phyloP scores from a whole-genome alignment of 192 early-diverging fungal species.

The Ambispora gerdemannii region DNA sequence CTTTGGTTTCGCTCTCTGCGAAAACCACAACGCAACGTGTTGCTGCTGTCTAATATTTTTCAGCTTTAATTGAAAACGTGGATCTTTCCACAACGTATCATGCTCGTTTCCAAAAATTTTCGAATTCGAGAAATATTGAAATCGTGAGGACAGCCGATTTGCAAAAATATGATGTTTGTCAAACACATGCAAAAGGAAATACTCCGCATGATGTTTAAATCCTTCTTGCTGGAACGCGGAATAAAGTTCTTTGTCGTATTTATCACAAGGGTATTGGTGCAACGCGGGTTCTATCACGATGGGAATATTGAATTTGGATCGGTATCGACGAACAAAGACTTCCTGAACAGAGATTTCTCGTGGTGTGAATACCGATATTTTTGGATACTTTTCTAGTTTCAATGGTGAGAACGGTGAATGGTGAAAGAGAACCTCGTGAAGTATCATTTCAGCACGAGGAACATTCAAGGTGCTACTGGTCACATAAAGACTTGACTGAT shows the following conservation, averaged over 20 bases:
- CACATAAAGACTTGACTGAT: slow-evolving; percentile 64
- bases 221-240: slow-evolving; percentile 36
- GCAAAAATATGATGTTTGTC: neutral
- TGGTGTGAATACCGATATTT: slow-evolving; percentile 26
- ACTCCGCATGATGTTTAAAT: slow-evolving; percentile 33
- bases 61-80: neutral
- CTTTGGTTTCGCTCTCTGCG: slow-evolving; percentile 39
- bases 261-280: slow-evolving; percentile 28
- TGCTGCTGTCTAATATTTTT: neutral
- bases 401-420: slow-evolving; percentile 2
- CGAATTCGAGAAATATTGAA: too few relatives aligned
- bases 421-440: slow-evolving; percentile 35
- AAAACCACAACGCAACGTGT: slow-evolving; percentile 56
- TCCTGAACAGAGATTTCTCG: slow-evolving; percentile 40
- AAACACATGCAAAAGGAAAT: slow-evolving; percentile 38
- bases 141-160: too few relatives aligned
- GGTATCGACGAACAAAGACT: slow-evolving; percentile 47
- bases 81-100: neutral
- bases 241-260: slow-evolving; percentile 22
- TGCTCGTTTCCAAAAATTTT: too few relatives aligned
- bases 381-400: neutral
- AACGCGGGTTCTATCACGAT: slow-evolving; percentile 52
- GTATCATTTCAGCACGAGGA: slow-evolving; percentile 46
- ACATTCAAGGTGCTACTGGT: slow-evolving; percentile 61
- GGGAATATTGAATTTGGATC: slow-evolving; percentile 43